Base-by-base conservation (phyloP, 2,329 filamentous ascomycete genomes). In the Domatiomyces catenatus region DNA sequence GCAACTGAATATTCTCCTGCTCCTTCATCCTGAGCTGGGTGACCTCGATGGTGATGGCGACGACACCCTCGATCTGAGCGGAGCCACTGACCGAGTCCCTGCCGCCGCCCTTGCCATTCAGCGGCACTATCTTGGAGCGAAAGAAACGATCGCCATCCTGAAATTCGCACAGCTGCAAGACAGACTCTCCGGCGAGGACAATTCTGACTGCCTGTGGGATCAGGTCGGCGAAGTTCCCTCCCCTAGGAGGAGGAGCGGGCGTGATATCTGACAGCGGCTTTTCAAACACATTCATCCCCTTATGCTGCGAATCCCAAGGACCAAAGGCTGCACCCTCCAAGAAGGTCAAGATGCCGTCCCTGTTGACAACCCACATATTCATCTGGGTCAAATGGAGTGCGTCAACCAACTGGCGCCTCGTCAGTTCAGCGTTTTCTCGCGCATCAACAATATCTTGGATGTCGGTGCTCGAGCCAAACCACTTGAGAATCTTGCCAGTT, bases 401-500 rank as follows among this genome's bases (percentile, higher is more conserved):
- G 53, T 79, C 82, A 7, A 81, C 70, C 0, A 90, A 71, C 61
- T 87, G 83, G 59, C 83, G 77, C n/a, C 80, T 74, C 17, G 76
- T 83, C 51, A 79, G 74, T 54, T 78, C 79, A 15, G 81, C 81
- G 47, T 75, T 74, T 54, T 83, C 72, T 52, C 83, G 80, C 12
- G 81, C 76, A 60, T 84, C 74, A 2, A 88, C 81, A 44, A 80
- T 73, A 54, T 88, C 83, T 60, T 89, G 81, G 17, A 88, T 83
- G 56, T 90, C 84, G 10, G 84, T 88, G 59, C 81, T 87, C 1
- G 83, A 87, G 15, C 83, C 85, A 59, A 85, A 86, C 84, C 84
- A 89, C 61, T 84, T 86, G 52, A 85, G 72, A 47, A 89, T 86
- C 46, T 74, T 69, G 1, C 82, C 83, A 0, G 76, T 77, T 44